Evolutionary conservation across 208 protist species (phyloP), one percentile per base, ranked within the genome.

Genomic region (Trypanosoma melophagium): DNA sequence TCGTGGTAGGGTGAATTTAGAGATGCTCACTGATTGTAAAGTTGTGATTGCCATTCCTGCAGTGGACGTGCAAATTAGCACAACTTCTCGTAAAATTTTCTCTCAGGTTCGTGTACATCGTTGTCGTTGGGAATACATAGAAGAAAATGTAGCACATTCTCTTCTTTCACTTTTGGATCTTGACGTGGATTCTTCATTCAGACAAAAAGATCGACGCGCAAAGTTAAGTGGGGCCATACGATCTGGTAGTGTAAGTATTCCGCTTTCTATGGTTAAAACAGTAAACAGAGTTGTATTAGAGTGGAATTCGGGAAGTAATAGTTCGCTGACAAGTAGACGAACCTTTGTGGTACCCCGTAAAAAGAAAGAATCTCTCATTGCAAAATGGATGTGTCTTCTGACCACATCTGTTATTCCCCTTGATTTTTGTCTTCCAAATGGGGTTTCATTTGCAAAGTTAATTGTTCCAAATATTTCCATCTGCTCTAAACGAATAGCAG

Each of bases 391-490:
- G 62, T 55, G 76, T 28, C 54, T 88, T 54, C 5, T 87, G 12
- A 83, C 80, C 10, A 47, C 79, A 35, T 92, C 82, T 21, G 62
- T 79, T 28, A 75, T 89, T 52, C 82, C 86, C 16, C 41, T 87
- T 16, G 60, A 69, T 16, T 60, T 89, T n/a, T 65, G 51, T 47
- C 74, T 89, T 24, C 74, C 69, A 1, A 53, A 24, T 57, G 77
- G 71, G 10, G 47, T 81, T 53, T 57, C 77, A 19, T 74, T 92
- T 44, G 68, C 66, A 25, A 69, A 71, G 24, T 51, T 87, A 22
- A 77, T 76, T 25, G 35, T 92, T 42, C 76, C 75, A 14, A 84
- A 83, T 64, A 75, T 67, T 51, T 70, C 81, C 47, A 28, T 87
- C 9, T 86, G 78, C 60, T 91, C 82, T 4, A 84, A 74, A 60